Conservation (phyloP, 163 green algal species). For the Chlamydomonas reinhardtii region DNA sequence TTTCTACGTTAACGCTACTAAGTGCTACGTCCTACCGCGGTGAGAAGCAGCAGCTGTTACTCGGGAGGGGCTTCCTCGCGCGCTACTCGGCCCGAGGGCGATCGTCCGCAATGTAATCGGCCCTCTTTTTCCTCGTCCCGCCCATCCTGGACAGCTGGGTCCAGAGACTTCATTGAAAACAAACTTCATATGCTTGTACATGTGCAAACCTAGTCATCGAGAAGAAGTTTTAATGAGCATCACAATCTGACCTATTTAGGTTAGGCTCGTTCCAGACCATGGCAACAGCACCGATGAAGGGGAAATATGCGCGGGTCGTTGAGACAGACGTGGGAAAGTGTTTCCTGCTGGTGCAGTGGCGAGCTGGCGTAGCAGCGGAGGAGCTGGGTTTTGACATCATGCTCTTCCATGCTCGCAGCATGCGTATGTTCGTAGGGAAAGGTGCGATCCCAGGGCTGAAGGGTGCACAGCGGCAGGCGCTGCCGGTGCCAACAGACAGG, state of each 20-base stretch:
- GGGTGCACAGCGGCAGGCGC: neutral
- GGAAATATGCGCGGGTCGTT: neutral
- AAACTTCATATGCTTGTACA: no score
- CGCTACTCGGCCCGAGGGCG: neutral
- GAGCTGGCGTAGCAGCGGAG: neutral
- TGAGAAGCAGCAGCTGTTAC: no score
- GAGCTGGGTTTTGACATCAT: constrained; percentile 7
- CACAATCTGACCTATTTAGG: no score
- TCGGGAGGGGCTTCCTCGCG: neutral
- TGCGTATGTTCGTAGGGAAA: neutral
- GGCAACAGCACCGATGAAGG: neutral
- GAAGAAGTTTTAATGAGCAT: no score
- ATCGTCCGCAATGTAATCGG: no score
- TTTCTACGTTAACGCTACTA: neutral
- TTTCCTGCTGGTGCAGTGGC: neutral
- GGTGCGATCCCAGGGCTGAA: no score
- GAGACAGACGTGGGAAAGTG: neutral
- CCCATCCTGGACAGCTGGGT: no score
- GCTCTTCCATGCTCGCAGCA: neutral
- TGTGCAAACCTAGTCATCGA: no score
- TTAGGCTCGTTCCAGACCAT: no score
- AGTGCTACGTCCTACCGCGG: neutral
- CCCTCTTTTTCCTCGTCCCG: no score
- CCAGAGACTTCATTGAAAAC: no score
- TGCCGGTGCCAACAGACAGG: no score